Evolutionary conservation across 768 basidiomycete species (phyloP), one percentile per base, ranked within the genome.

Genomic region (Trichaptum fuscoviolaceum): DNA sequence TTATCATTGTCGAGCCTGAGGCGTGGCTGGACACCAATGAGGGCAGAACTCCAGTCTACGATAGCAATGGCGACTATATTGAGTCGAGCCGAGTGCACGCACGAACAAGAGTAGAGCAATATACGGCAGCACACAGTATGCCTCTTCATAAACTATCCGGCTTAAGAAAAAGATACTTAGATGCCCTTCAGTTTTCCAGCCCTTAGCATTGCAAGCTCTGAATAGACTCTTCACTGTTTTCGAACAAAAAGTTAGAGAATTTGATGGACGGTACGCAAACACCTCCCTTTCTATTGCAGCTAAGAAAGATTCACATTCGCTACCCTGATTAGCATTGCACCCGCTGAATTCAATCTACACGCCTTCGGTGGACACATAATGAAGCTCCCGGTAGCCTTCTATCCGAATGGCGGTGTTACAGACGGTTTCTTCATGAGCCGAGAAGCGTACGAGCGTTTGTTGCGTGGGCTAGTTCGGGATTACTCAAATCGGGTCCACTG

Each of bases 1-100:
- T 78, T 35, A 27, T 77, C n/a, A 68, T 78, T 52, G 66, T 78
- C 35, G 77, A 78, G 36, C 69, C 77, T 15, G 77, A 78, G 20
- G 66, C 67, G 18, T 76, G 73, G 73, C 59, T 75, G 1, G 65
- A 68, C 15, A 65, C 71, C 0, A 62, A 72, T 23, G 71, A 73
- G 58, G 73, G 72, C 23, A 42, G 69, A 52, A 63, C 64, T 24
- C 35, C 67, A 12, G 15, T 52, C 15, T 52, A 52, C 15, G 42
- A 52, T 52, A 4, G 10, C 5, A 52, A 52, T 12, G 42, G 42
- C 3, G 2, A 6, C 15, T 52, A 8, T 64, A 73, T 52, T 68
- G 66, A 59, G 69, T 72, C 72, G 64, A 35, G 23, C 66, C 68
- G 58, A 64, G 63, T 34, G 67, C 67, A 15, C 58, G 26, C 42